Evolutionary conservation across 2,329 filamentous ascomycete genomes (phyloP), one percentile per base, ranked within the genome.

Genomic region (Phoma herbarum): DNA sequence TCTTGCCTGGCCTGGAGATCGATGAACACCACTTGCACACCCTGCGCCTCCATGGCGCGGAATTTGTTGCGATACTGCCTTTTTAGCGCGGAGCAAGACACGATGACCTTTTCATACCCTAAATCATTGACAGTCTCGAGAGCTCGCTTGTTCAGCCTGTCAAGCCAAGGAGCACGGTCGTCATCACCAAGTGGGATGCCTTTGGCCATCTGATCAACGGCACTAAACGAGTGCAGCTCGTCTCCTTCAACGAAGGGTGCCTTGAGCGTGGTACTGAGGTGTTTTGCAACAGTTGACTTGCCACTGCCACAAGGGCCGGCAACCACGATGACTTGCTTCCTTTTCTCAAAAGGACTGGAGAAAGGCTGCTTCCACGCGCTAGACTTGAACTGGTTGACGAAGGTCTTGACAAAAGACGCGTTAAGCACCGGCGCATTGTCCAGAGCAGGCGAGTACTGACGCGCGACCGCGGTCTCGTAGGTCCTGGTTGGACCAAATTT

Each of bases 211-310:
- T 70, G 54, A n/a, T 76, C 65, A 0, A 79, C 52, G 9, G 78
- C 72, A 9, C 60, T 64, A 11, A 54, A 61, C 2, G 69, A 74
- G 59, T 80, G 79, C 1, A 80, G 62, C 2, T 68, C 68, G 48
- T 81, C 79, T 3, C 78, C 79, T 60, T 81, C 79, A n/a, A 81
- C 72, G 59, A 75, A 78, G 0, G 78, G 74, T 3, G 70, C 64
- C 14, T 63, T 53, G 0, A 80, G 60, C 9, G 44, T 63, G 1
- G 63, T 45, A 0, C 75, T 69, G n/a, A 81, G 49, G 1, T 67
- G 61, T n/a, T 61, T 55, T 2, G 72, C 76, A 0, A 80, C 52
- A 0, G 77, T 80, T 0, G 77, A 75, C 61, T 80, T 80, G 2
- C 79, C 78, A n/a, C 75, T 76, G 3, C 78, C 79, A 50, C 77